These are phyloP conservation scores for Cymbopogon flexuosus DNA, from an alignment of 202 grass and related monocot genomes.

Conservation along the genomic window DNA sequence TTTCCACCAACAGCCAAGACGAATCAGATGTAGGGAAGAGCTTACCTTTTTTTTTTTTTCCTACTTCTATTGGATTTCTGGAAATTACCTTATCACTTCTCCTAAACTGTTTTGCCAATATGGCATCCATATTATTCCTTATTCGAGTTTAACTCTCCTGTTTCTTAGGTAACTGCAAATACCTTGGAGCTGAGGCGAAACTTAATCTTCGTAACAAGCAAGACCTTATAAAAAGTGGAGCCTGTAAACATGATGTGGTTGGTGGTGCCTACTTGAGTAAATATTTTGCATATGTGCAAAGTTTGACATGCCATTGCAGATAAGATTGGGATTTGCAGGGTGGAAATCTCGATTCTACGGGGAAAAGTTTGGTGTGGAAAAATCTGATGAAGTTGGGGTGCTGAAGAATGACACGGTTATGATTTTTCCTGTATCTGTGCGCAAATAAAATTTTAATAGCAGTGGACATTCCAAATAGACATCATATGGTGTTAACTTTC, in stretches of 20 bases:
- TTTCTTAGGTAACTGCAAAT: constrained; percentile 37
- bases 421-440: not conserved
- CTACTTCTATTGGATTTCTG: not conserved
- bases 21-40: constrained; percentile 32
- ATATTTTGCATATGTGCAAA: not conserved
- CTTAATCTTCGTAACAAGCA: constrained; percentile 38
- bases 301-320: constrained; percentile 38
- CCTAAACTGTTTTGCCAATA: not conserved
- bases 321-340: constrained; percentile 38
- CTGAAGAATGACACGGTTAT: constrained; percentile 36
- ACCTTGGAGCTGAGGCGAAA: constrained; percentile 31
- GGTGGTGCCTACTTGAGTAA: not conserved
- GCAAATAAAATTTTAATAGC: not conserved
- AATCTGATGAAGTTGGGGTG: constrained; percentile 22
- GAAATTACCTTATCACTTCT: not conserved
- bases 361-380: constrained; percentile 37
- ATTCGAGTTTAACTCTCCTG: not conserved
- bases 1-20: constrained; percentile 12
- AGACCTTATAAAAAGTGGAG: constrained; percentile 38
- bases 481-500: not conserved
- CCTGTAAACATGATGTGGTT: constrained; percentile 37
- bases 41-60: not conserved
- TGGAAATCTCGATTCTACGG: constrained; percentile 52
- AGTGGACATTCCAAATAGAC: not conserved
- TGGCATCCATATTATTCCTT: not conserved